Conservation (phyloP, 345 rosid genomes). For the Orychophragmus violaceus region DNA sequence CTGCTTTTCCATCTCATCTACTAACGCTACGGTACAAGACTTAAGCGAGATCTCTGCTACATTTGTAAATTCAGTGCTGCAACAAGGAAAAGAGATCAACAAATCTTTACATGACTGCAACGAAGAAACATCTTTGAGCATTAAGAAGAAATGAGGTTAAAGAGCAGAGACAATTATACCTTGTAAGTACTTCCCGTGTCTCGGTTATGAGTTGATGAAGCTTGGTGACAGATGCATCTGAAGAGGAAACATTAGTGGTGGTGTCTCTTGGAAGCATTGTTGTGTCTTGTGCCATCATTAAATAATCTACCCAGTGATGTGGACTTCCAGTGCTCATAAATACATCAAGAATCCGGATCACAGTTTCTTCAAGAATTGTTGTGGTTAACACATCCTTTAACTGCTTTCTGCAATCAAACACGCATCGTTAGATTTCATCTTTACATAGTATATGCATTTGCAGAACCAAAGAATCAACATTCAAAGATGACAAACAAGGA, state of each 20-base stretch:
- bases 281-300: constrained; percentile 72
- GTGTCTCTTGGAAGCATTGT: constrained; percentile 10
- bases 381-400: constrained; percentile 57
- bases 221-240: constrained; percentile 37
- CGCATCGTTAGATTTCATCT: not conserved
- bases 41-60: constrained; percentile 58
- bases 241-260: constrained; percentile 26
- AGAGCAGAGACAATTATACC: constrained; percentile 36
- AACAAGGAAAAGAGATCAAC: not conserved
- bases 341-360: constrained; percentile 59
- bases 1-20: constrained; percentile 51
- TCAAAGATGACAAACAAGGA: not conserved
- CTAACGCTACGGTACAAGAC: constrained; percentile 43
- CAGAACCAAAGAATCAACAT: not conserved
- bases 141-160: not conserved
- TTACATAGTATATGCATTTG: constrained; percentile 1
- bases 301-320: constrained; percentile 68
- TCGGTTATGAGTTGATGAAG: constrained; percentile 76
- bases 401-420: constrained; percentile 54
- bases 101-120: not conserved
- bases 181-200: constrained; percentile 64
- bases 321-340: constrained; percentile 76
- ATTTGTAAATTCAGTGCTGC: constrained; percentile 70
- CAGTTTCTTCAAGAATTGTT: constrained; percentile 44
- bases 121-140: not conserved